phyloP scores from a whole-genome alignment of 2,329 filamentous ascomycete species.

The Colletotrichum eremochloae region DNA sequence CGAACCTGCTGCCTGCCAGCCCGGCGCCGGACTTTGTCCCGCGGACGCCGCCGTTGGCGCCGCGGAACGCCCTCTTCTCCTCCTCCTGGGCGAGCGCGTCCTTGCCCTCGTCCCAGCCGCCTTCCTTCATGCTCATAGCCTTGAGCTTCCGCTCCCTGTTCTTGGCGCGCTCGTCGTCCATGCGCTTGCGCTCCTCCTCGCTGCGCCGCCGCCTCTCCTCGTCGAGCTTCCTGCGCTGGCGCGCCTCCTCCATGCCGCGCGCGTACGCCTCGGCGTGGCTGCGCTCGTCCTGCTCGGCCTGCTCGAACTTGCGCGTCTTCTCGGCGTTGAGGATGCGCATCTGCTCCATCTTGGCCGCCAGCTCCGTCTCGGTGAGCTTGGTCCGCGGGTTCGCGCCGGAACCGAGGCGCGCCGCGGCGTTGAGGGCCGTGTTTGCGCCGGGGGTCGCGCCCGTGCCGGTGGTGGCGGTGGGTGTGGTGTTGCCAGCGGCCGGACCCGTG shows the following conservation, averaged over 20 bases:
- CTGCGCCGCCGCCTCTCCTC: constrained; percentile 64
- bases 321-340: constrained; percentile 71
- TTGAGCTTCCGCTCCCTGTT: constrained; percentile 73
- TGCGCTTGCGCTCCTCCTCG: constrained; percentile 64
- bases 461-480: constrained; percentile 11
- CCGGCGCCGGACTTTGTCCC: constrained; percentile 54
- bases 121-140: constrained; percentile 67
- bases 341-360: constrained; percentile 71
- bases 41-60: constrained; percentile 56
- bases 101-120: constrained; percentile 73
- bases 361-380: constrained; percentile 71
- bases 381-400: constrained; percentile 71
- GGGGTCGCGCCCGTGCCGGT: constrained; percentile 30
- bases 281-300: constrained; percentile 68
- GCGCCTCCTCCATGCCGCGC: constrained; percentile 68
- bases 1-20: constrained; percentile 59
- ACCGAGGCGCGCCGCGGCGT: constrained; percentile 59
- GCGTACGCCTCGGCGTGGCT: constrained; percentile 68
- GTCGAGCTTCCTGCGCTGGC: constrained; percentile 64
- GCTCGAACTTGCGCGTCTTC: constrained; percentile 70
- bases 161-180: constrained; percentile 71
- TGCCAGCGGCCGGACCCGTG: constrained; percentile 1
- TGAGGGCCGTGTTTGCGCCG: constrained; percentile 50
- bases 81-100: constrained; percentile 58
- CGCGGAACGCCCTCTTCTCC: constrained; percentile 56